These are phyloP conservation scores for Trichopus zeylanicus DNA, from an alignment of 116 monocot genomes.

Conservation along the genomic window DNA sequence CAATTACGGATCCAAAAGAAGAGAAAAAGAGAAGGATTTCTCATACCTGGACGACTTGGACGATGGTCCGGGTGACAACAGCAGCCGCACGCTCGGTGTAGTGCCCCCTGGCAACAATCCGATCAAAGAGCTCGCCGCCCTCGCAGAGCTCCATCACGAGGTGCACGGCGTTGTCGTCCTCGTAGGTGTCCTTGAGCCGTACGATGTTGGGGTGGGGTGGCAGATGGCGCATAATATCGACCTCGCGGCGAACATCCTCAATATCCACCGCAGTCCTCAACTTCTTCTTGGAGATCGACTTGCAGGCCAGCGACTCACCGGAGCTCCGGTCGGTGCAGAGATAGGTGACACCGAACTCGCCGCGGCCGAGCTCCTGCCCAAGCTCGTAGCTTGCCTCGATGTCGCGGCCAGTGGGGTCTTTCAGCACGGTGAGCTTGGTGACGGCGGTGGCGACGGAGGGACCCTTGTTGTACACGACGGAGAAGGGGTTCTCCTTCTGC, in stretches of 20 bases:
- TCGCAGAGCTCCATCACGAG: conserved; percentile 85
- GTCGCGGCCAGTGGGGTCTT: conserved; percentile 51
- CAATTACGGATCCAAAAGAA: too few relatives aligned
- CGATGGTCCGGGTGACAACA: conserved; percentile 54
- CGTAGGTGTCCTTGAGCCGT: conserved; percentile 56
- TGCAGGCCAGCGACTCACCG: conserved; percentile 56
- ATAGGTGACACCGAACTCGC: too few relatives aligned
- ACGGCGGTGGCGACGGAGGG: background rate
- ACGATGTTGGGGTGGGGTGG: conserved; percentile 64
- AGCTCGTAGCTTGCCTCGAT: conserved; percentile 43
- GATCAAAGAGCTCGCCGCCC: conserved; percentile 80
- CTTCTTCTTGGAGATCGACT: conserved; percentile 86
- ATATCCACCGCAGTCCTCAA: conserved; percentile 66
- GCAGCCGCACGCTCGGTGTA: conserved; percentile 76
- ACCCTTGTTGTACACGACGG: conserved; percentile 16
- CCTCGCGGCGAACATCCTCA: conserved; percentile 69
- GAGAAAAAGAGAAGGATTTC: background rate
- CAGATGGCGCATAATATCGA: conserved; percentile 58
- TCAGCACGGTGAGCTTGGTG: conserved; percentile 39
- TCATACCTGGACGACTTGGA: conserved; percentile 72
- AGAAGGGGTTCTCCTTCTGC: conserved; percentile 38
- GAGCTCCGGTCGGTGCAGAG: conserved; percentile 46
- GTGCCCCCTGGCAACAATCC: conserved; percentile 70
- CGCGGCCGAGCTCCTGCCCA: conserved; percentile 61
- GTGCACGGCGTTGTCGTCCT: conserved; percentile 62